A percentile compares a stretch with the other conserved stretches of the same genome.
Conservation (phyloP, 2,329 filamentous ascomycete genomes). For the Septoria petroselini region DNA sequence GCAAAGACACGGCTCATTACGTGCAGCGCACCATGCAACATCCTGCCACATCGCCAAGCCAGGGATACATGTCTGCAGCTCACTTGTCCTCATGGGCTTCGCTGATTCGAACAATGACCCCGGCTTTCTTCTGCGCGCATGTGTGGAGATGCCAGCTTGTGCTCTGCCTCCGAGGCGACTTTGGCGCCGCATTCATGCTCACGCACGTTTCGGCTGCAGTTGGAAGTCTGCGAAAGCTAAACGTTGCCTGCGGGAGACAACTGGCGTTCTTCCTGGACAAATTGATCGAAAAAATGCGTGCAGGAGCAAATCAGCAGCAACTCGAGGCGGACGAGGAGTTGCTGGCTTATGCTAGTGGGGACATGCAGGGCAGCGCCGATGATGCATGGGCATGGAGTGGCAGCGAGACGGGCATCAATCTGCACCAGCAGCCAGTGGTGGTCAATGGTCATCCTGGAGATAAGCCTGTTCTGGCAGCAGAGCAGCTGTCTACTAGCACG, state of each 20-base stretch:
- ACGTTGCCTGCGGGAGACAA: slow-evolving; percentile 75
- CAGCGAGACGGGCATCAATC: slow-evolving; percentile 43
- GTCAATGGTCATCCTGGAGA: slow-evolving; percentile 23
- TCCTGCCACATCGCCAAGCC: slow-evolving; percentile 25
- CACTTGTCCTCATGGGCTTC: slow-evolving; percentile 50
- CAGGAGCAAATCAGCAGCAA: slow-evolving; percentile 39
- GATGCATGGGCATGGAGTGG: slow-evolving; percentile 76
- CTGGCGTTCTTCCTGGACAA: slow-evolving; percentile 74
- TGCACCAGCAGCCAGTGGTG: slow-evolving; percentile 20
- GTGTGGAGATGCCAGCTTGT: slow-evolving; percentile 84
- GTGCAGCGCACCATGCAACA: slow-evolving; percentile 63
- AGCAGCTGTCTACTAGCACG: slow-evolving; percentile 27
- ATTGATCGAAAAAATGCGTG: slow-evolving; percentile 57
- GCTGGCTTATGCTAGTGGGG: slow-evolving; percentile 78
- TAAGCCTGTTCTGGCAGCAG: slow-evolving; percentile 20
- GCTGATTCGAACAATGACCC: slow-evolving; percentile 64
- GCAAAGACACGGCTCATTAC: slow-evolving; percentile 74
- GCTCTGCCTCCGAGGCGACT: slow-evolving; percentile 70
- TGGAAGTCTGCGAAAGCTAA: slow-evolving; percentile 67
- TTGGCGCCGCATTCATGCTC: slow-evolving; percentile 68
- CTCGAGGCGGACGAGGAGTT: slow-evolving; percentile 77
- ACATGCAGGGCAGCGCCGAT: slow-evolving; percentile 76
- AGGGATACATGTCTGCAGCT: slow-evolving; percentile 32
- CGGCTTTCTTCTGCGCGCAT: slow-evolving; percentile 74
- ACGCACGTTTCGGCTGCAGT: slow-evolving; percentile 69